Evolutionary conservation across 305 asterid species (phyloP).

Genomic region (Fraxinus angustifolia): DNA sequence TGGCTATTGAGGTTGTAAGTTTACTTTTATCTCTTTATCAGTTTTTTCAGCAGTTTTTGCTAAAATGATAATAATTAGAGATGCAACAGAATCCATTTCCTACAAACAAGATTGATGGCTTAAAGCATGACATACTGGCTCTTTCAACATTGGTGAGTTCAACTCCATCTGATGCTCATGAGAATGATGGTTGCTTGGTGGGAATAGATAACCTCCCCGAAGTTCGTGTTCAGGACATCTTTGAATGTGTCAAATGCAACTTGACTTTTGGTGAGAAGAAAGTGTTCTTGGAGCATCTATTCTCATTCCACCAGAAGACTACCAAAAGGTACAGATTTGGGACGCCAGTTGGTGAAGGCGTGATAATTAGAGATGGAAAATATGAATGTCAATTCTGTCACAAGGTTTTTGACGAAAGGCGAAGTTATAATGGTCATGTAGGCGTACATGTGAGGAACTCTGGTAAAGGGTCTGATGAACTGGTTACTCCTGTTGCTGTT

Average conservation of each 20-base stretch:
- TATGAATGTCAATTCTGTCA: constrained; percentile 92
- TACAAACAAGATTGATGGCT: constrained; percentile 29
- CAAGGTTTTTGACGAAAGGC: constrained; percentile 74
- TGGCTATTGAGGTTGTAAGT: constrained; percentile 52
- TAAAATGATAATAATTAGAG: constrained; percentile 23
- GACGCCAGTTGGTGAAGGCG: constrained; percentile 71
- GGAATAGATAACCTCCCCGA: constrained; percentile 85
- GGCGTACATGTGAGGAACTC: constrained; percentile 74
- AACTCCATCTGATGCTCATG: constrained; percentile 35
- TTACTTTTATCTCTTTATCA: constrained; percentile 12
- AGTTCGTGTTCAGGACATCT: constrained; percentile 73
- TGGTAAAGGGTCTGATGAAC: constrained; percentile 45
- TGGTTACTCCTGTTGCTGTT: constrained; percentile 29
- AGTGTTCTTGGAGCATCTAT: constrained; percentile 74
- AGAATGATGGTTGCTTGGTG: constrained; percentile 39
- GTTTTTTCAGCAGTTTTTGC: constrained; percentile 3
- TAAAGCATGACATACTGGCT: constrained; percentile 28
- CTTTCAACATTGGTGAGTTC: constrained; percentile 35
- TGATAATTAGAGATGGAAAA: constrained; percentile 72
- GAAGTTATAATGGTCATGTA: constrained; percentile 79
- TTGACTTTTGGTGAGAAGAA: constrained; percentile 63
- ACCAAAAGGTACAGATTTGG: constrained; percentile 68
- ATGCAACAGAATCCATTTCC: constrained; percentile 48
- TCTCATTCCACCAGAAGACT: constrained; percentile 75
- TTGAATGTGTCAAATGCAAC: constrained; percentile 80